phyloP scores from a whole-genome alignment of 768 basidiomycete genomes.

The Mycena latifolia region DNA sequence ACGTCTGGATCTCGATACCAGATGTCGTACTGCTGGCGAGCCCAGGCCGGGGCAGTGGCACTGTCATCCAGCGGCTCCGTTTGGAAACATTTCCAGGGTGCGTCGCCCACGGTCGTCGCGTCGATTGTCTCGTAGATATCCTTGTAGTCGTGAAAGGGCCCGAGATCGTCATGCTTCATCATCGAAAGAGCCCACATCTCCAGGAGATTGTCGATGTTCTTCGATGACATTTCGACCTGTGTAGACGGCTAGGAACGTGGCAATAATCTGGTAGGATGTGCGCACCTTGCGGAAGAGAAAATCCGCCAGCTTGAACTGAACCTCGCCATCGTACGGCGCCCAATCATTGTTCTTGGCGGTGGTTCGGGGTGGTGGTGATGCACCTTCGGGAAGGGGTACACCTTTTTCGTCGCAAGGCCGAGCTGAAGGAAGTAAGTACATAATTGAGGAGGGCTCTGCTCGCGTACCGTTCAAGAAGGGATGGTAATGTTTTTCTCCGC shows the following conservation, averaged over 20 bases:
- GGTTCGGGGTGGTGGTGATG: not conserved
- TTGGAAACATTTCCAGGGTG: constrained; percentile 43
- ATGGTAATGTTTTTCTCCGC: constrained; percentile 4
- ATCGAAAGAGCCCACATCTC: constrained; percentile 38
- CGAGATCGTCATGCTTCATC: constrained; percentile 26
- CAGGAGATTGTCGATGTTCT: constrained; percentile 41
- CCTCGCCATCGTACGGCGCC: constrained; percentile 19
- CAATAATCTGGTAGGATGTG: too few species aligned
- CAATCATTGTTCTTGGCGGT: not conserved
- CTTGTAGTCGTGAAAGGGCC: constrained; percentile 40
- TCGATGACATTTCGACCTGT: constrained; percentile 39
- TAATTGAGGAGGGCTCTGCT: too few species aligned
- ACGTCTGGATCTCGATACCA: constrained; percentile 47
- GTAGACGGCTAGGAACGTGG: too few species aligned
- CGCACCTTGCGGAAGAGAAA: constrained; percentile 31
- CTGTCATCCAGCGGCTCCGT: constrained; percentile 30
- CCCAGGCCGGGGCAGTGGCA: constrained; percentile 48
- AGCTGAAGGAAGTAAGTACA: not conserved
- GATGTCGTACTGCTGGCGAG: constrained; percentile 41
- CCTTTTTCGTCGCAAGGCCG: constrained; percentile 7
- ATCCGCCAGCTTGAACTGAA: constrained; percentile 32
- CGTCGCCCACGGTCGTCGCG: constrained; percentile 38
- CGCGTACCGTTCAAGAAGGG: constrained; percentile 6
- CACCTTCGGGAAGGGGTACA: not conserved
- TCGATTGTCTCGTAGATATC: constrained; percentile 46